Conservation (phyloP, 305 asterid species). For the Solanum hybrid region DNA sequence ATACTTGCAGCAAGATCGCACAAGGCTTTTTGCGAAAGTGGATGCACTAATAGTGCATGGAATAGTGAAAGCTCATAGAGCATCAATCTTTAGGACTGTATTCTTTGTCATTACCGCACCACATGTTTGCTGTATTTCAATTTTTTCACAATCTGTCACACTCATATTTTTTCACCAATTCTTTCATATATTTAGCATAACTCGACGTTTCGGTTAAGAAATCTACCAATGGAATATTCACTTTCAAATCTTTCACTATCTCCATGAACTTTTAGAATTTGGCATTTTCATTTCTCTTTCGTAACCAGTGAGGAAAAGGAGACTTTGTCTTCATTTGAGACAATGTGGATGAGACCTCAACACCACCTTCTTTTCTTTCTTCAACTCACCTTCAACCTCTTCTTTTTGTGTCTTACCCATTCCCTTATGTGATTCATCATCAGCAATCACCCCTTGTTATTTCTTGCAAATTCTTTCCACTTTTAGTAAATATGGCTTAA, state of each 20-base stretch:
- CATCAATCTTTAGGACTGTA: too few relatives aligned
- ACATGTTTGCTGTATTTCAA: background rate
- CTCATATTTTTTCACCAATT: background rate
- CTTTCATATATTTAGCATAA: background rate
- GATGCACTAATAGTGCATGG: background rate
- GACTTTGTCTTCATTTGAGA: background rate
- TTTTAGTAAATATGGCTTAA: background rate
- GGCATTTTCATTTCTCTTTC: background rate
- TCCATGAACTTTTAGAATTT: background rate
- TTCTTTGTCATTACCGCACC: background rate
- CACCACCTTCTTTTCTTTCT: background rate
- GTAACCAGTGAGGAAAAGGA: background rate
- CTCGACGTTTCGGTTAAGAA: background rate
- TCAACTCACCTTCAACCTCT: background rate
- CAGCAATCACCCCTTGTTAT: background rate
- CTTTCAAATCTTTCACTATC: background rate
- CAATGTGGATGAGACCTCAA: background rate
- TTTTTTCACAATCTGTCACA: background rate
- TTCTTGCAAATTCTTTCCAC: background rate
- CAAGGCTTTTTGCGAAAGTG: background rate
- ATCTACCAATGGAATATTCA: too few relatives aligned
- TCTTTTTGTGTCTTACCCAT: background rate
- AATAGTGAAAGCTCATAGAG: background rate
- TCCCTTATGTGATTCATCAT: too few relatives aligned
- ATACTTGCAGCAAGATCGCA: too few relatives aligned